Conservation (phyloP, 352 stramenopile species). For the Globisporangium radiosum region DNA sequence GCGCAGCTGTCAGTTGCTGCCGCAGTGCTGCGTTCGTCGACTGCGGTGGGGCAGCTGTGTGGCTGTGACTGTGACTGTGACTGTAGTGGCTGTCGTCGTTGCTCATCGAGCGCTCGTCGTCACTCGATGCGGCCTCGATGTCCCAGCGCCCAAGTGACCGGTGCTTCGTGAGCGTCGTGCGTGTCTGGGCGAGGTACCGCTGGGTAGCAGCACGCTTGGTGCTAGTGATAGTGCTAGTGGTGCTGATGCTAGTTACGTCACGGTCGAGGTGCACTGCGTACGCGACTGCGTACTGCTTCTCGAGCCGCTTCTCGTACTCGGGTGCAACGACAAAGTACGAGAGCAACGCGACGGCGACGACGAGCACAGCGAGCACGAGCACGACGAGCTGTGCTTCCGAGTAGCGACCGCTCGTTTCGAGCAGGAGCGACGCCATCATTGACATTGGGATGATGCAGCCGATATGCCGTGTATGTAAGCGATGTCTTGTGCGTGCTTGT, state of each 20-base stretch:
- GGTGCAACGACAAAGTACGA: conserved; percentile 77
- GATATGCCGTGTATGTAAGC: not conserved
- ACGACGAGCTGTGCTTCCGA: conserved; percentile 48
- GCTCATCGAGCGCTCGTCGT: not conserved
- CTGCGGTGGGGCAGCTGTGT: not conserved
- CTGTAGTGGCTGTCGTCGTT: not conserved
- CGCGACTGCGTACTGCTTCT: conserved; percentile 47
- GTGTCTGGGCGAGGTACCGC: conserved; percentile 12
- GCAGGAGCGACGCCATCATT: conserved; percentile 13
- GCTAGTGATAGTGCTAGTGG: conserved; percentile 1
- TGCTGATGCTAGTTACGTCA: conserved; percentile 10
- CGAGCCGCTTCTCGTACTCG: conserved; percentile 66
- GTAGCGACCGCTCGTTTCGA: conserved; percentile 22
- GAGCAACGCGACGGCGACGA: conserved; percentile 54
- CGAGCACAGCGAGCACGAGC: conserved; percentile 40
- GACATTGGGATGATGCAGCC: too few species aligned
- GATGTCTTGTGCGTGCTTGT: not conserved
- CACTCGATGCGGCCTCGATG: conserved; percentile 26
- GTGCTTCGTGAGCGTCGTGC: conserved; percentile 28
- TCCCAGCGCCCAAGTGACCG: conserved; percentile 34
- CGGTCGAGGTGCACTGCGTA: conserved; percentile 17
- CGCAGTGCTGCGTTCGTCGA: conserved; percentile 12
- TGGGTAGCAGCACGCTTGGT: not conserved
- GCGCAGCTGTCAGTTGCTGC: conserved; percentile 12
- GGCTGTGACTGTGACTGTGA: not conserved